These are phyloP conservation scores for Calonectria henricotiae DNA, from an alignment of 2,329 filamentous ascomycete genomes.

Conservation along the genomic window DNA sequence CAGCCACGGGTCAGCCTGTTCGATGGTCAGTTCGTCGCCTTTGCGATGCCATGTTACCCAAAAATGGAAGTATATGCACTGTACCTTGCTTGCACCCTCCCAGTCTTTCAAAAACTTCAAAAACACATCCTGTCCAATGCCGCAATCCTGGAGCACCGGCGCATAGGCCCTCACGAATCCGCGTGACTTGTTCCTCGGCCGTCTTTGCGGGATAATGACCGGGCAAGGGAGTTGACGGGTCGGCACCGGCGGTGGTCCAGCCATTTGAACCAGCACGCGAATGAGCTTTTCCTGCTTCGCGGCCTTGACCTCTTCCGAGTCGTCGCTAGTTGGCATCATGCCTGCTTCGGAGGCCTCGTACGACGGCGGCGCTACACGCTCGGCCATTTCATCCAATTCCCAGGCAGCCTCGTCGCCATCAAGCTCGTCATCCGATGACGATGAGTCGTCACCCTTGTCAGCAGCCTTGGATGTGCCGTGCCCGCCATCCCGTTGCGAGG, in stretches of 20 bases:
- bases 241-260: constrained; percentile 9
- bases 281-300: constrained; percentile 23
- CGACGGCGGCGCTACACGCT: constrained; percentile 24
- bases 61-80: too few relatives aligned
- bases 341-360: constrained; percentile 15
- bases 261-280: constrained; percentile 25
- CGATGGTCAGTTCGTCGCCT: not conserved
- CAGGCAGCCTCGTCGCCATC: constrained; percentile 24
- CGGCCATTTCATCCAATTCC: constrained; percentile 25
- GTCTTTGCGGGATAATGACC: constrained; percentile 29
- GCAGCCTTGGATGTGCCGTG: not conserved
- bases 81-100: constrained; percentile 28
- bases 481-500: not conserved
- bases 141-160: constrained; percentile 2
- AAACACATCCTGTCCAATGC: constrained; percentile 23
- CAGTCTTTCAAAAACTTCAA: constrained; percentile 28
- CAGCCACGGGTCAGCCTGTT: constrained; percentile 16
- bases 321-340: constrained; percentile 1
- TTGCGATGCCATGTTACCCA: not conserved
- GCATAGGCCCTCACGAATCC: constrained; percentile 34
- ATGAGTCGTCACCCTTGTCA: constrained; percentile 12
- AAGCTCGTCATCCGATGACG: constrained; percentile 16
- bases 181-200: constrained; percentile 22
- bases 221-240: constrained; percentile 22
- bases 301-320: constrained; percentile 24